These are phyloP conservation scores for Xylaria sp. DNA, from an alignment of 495 filamentous ascomycete species.

Conservation along the genomic window DNA sequence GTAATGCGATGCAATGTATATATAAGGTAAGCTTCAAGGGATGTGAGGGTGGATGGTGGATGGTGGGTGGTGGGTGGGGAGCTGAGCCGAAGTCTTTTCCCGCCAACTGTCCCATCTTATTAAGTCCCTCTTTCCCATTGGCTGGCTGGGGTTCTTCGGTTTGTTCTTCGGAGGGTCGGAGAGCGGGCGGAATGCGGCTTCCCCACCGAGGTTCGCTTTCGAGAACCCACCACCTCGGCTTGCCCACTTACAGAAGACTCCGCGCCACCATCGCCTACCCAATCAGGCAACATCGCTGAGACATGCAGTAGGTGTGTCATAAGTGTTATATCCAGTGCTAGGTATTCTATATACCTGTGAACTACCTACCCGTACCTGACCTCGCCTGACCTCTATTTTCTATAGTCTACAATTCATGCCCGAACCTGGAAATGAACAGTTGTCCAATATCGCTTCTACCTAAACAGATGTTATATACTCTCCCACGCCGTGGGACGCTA, in stretches of 20 bases:
- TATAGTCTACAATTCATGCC: not conserved
- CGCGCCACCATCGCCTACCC: not conserved
- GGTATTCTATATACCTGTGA: not conserved
- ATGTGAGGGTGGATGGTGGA: not conserved
- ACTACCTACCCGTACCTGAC: too few relatives aligned
- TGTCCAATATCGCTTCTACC: not conserved
- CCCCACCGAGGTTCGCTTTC: constrained; percentile 24
- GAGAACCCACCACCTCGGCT: not conserved
- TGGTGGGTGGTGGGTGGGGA: not conserved
- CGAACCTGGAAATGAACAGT: not conserved
- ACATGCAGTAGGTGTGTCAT: too few relatives aligned
- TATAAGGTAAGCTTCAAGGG: too few relatives aligned
- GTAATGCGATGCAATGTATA: not conserved
- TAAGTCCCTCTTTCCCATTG: constrained; percentile 11
- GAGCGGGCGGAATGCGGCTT: constrained; percentile 13
- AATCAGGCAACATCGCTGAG: not conserved
- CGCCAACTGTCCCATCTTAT: constrained; percentile 6
- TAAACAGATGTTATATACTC: not conserved
- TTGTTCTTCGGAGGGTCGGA: constrained; percentile 14
- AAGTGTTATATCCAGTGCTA: constrained; percentile 1
- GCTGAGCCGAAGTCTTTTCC: not conserved
- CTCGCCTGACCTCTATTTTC: not conserved
- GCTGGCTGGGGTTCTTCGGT: not conserved
- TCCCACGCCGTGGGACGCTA: not conserved
- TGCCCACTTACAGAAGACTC: not conserved